A percentile compares a stretch with the other conserved stretches of the same genome.
phyloP scores from a whole-genome alignment of 2,329 filamentous ascomycete genomes.

The Pseudocercospora fijiensis region DNA sequence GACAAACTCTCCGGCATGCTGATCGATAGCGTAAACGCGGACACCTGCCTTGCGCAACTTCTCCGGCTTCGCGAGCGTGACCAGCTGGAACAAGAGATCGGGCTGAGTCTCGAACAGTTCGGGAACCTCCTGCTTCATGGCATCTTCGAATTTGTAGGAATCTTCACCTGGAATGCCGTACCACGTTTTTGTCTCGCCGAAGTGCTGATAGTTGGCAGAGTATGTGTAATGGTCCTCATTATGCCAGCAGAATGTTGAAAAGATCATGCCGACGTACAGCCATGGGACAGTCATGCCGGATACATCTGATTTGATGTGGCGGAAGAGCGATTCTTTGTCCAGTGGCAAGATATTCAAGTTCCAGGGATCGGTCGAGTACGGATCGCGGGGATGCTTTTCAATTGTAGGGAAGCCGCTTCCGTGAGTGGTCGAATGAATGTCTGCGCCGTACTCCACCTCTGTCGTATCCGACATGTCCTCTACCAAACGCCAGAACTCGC shows the following conservation, averaged over 20 bases:
- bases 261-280: slow-evolving; percentile 99
- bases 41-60: slow-evolving; percentile 92
- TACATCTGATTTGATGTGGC: slow-evolving; percentile 96
- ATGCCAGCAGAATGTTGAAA: slow-evolving; percentile 99
- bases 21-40: slow-evolving; percentile 89
- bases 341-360: slow-evolving; percentile 92
- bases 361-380: slow-evolving; percentile 89
- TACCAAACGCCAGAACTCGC: slow-evolving; percentile 94
- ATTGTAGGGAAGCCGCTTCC: slow-evolving; percentile 95
- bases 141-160: slow-evolving; percentile 89
- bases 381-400: slow-evolving; percentile 82
- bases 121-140: slow-evolving; percentile 92
- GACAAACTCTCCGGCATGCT: slow-evolving; percentile 91
- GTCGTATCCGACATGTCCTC: slow-evolving; percentile 93
- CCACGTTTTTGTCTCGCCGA: slow-evolving; percentile 98
- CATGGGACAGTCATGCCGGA: slow-evolving; percentile 99
- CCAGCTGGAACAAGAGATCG: slow-evolving; percentile 91
- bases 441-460: slow-evolving; percentile 95
- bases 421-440: slow-evolving; percentile 97
- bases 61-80: slow-evolving; percentile 92
- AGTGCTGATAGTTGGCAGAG: slow-evolving; percentile 97
- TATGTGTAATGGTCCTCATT: slow-evolving; percentile 98
- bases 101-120: slow-evolving; percentile 97
- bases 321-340: slow-evolving; percentile 86
- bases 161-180: slow-evolving; percentile 95